phyloP scores from a whole-genome alignment of 2,329 filamentous ascomycete species.

The Aspergillus persii region DNA sequence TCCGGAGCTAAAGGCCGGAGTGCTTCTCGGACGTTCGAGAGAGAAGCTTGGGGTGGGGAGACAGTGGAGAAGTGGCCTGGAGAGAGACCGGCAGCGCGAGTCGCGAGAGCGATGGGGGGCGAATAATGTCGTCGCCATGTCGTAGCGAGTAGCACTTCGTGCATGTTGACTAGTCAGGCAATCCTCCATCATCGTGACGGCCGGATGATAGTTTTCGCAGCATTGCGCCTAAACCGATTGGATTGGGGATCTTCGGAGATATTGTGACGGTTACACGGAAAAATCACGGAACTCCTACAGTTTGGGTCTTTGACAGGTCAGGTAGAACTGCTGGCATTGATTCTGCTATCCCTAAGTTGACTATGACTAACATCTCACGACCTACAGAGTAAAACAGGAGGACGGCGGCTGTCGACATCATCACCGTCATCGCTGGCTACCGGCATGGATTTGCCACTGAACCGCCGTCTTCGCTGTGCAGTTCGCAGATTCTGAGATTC shows the following conservation, averaged over 20 bases:
- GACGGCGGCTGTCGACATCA: background rate
- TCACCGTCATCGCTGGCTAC: background rate
- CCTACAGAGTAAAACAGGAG: background rate
- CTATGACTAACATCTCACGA: background rate
- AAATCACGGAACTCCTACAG: background rate
- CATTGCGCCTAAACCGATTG: background rate
- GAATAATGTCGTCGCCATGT: background rate
- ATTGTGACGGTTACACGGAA: background rate
- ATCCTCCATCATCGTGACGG: background rate
- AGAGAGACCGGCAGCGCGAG: constrained; percentile 1
- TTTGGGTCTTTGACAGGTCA: background rate
- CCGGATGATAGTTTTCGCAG: background rate
- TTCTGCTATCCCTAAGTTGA: background rate
- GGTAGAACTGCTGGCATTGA: background rate
- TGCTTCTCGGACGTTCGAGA: constrained; percentile 23
- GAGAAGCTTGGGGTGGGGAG: constrained; percentile 24
- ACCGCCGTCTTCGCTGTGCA: background rate
- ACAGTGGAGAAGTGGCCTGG: constrained; percentile 20
- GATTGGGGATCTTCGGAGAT: background rate
- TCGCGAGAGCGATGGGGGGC: background rate
- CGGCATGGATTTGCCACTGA: background rate
- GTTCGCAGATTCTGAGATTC: background rate
- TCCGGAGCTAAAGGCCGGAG: constrained; percentile 22
- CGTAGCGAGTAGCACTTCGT: background rate
- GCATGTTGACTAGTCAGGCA: background rate